These are phyloP conservation scores for Elsinoe necatrix DNA, from an alignment of 2,329 filamentous ascomycete species.

Conservation along the genomic window DNA sequence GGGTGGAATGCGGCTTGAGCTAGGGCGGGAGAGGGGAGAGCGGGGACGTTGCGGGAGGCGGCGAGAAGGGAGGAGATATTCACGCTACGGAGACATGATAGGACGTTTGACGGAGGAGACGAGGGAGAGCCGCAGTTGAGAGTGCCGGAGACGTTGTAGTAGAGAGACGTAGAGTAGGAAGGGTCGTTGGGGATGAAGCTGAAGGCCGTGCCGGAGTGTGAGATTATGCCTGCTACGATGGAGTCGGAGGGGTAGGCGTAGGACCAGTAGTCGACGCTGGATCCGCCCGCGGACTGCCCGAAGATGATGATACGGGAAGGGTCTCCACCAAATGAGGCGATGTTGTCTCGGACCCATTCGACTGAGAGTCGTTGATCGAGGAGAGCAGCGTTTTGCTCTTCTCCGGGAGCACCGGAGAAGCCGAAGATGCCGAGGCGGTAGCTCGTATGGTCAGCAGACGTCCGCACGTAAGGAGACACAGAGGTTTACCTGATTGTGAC, in stretches of 20 bases:
- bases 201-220: constrained; percentile 33
- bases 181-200: constrained; percentile 38
- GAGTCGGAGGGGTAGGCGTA: constrained; percentile 32
- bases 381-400: constrained; percentile 40
- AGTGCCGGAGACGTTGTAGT: constrained; percentile 3
- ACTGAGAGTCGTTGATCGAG: constrained; percentile 33
- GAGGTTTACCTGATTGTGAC: constrained; percentile 36
- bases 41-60: constrained; percentile 20
- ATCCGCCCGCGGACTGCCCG: constrained; percentile 32
- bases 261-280: constrained; percentile 32
- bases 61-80: constrained; percentile 17
- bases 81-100: constrained; percentile 20
- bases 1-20: constrained; percentile 27
- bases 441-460: constrained; percentile 32
- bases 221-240: constrained; percentile 32
- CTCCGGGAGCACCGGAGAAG: constrained; percentile 50
- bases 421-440: constrained; percentile 52
- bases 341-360: constrained; percentile 34
- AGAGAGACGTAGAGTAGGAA: constrained; percentile 29
- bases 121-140: constrained; percentile 26
- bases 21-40: constrained; percentile 19
- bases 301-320: constrained; percentile 32
- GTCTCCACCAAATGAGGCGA: constrained; percentile 30
- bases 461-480: not conserved
- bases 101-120: constrained; percentile 22